Percentiles rank a stretch among this genome's conserved stretches.
These are phyloP conservation scores for Rubia balearica DNA, from an alignment of 305 asterid species.

Conservation along the genomic window DNA sequence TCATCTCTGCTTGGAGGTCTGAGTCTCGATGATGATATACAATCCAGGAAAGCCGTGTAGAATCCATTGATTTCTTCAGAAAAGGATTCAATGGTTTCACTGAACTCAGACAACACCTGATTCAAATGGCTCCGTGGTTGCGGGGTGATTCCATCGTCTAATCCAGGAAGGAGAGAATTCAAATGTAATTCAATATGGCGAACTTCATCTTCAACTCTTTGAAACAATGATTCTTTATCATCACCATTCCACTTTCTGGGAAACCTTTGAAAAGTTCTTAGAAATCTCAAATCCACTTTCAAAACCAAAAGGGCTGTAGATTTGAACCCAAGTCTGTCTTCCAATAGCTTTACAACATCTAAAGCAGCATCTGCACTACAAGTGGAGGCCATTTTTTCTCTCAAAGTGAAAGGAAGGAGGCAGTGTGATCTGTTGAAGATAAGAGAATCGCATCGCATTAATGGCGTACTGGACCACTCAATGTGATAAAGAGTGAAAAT, in stretches of 20 bases:
- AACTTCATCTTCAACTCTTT: background rate
- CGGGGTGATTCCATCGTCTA: background rate
- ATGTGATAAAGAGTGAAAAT: no score
- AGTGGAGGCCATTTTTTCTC: constrained; percentile 7
- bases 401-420: background rate
- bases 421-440: background rate
- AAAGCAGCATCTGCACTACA: constrained; percentile 4
- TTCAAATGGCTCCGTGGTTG: background rate
- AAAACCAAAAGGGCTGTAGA: background rate
- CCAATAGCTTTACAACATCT: constrained; percentile 2
- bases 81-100: background rate
- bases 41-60: background rate
- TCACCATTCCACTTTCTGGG: background rate
- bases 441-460: background rate
- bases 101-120: background rate
- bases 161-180: background rate
- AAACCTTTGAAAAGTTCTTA: constrained; percentile 5
- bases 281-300: constrained; percentile 3
- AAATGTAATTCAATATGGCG: background rate
- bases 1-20: constrained; percentile 8
- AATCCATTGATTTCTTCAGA: background rate
- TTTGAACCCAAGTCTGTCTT: background rate
- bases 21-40: background rate
- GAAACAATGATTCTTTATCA: constrained; percentile 1
- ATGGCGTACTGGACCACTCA: constrained; percentile 6